phyloP scores from a whole-genome alignment of 768 basidiomycete species.

The Hericium coralloides region DNA sequence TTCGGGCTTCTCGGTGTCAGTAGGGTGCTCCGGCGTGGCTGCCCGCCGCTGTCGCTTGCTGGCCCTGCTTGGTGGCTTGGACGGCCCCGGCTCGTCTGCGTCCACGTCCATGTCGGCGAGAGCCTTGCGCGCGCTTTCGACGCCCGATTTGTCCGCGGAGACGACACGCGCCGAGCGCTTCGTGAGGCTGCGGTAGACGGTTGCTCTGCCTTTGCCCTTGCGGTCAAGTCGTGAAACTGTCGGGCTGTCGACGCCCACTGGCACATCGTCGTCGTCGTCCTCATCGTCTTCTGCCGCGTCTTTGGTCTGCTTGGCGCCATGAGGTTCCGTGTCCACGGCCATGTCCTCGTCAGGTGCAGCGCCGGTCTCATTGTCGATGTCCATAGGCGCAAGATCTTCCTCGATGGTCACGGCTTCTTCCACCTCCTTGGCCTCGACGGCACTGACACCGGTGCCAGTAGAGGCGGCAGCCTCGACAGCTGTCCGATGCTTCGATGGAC shows the following conservation, averaged over 20 bases:
- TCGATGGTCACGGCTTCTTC: constrained; percentile 16
- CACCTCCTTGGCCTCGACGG: constrained; percentile 17
- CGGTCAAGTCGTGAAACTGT: not conserved
- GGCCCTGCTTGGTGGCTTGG: not conserved
- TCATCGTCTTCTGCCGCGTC: not conserved
- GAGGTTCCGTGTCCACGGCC: not conserved
- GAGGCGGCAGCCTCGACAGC: not conserved
- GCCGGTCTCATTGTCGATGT: constrained; percentile 15
- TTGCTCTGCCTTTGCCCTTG: not conserved
- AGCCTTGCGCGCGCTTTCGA: not conserved
- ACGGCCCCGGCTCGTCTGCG: not conserved
- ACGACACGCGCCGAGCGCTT: not conserved
- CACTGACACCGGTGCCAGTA: constrained; percentile 15
- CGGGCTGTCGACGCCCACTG: not conserved
- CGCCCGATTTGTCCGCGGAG: not conserved
- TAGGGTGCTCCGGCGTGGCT: not conserved
- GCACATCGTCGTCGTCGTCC: constrained; percentile 1
- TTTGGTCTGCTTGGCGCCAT: not conserved
- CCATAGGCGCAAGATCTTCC: constrained; percentile 13
- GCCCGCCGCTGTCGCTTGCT: not conserved
- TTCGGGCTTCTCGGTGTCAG: not conserved
- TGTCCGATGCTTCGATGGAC: not conserved
- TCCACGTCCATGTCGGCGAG: constrained; percentile 5
- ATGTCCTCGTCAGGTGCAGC: not conserved
- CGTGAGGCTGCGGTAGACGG: not conserved